A percentile compares a stretch with the other conserved stretches of the same genome.
Conservation (phyloP, 108 stramenopile genomes). For the Fragilaria crotonensis region DNA sequence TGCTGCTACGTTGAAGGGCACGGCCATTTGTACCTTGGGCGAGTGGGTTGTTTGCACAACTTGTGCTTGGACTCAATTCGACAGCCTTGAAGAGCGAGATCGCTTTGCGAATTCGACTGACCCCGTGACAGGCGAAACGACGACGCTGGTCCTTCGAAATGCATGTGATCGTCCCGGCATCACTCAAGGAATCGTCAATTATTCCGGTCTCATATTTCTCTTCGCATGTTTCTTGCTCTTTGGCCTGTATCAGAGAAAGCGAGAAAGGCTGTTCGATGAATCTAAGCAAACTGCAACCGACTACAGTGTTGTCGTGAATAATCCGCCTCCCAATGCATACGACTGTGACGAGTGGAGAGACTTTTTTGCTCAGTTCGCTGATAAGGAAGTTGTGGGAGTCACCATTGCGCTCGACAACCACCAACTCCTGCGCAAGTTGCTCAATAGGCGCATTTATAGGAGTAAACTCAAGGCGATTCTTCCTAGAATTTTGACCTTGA, state of each 20-base stretch:
- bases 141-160: constrained; percentile 50
- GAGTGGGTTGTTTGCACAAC: constrained; percentile 42
- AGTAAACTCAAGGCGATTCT: constrained; percentile 28
- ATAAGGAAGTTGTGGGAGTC: constrained; percentile 51
- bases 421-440: constrained; percentile 30
- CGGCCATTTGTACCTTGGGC: constrained; percentile 53
- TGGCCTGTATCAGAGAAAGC: constrained; percentile 39
- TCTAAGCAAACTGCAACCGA: constrained; percentile 53
- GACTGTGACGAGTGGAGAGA: constrained; percentile 72
- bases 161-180: constrained; percentile 43
- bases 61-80: constrained; percentile 9
- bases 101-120: constrained; percentile 22
- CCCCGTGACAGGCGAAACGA: constrained; percentile 19
- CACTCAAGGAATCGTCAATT: constrained; percentile 52
- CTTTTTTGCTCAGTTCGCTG: constrained; percentile 59
- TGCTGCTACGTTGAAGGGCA: constrained; percentile 34
- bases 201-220: constrained; percentile 48
- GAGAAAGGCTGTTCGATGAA: constrained; percentile 64
- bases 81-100: constrained; percentile 19
- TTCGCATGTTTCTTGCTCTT: constrained; percentile 31
- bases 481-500: constrained; percentile 34
- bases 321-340: constrained; percentile 66
- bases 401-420: constrained; percentile 72
- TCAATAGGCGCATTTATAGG: constrained; percentile 31
- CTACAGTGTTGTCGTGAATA: constrained; percentile 62